These are phyloP conservation scores for Mycena rosella DNA, from an alignment of 768 basidiomycete species.

Conservation along the genomic window DNA sequence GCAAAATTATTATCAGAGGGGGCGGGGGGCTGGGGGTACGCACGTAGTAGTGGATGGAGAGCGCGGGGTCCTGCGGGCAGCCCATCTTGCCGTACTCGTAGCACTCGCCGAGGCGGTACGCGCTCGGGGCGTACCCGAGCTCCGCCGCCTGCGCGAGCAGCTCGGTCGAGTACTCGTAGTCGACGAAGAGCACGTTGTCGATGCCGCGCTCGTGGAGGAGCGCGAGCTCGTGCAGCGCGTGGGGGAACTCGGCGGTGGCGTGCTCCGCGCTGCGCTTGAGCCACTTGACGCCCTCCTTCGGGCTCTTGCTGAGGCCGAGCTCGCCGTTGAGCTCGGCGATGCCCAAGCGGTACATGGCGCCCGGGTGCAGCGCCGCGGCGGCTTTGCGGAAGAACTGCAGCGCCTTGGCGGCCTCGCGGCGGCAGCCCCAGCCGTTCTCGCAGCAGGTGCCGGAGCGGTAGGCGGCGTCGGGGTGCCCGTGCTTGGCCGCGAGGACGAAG, in stretches of 20 bases:
- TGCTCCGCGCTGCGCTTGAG: constrained; percentile 96
- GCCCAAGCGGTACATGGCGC: constrained; percentile 96
- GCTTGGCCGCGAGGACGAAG: constrained; percentile 96
- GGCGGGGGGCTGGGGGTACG: constrained; percentile 47
- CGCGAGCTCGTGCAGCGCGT: constrained; percentile 95
- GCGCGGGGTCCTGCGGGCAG: constrained; percentile 95
- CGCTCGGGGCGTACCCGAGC: constrained; percentile 95
- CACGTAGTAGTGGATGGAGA: constrained; percentile 99
- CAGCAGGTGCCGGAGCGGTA: constrained; percentile 98
- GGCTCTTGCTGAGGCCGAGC: constrained; percentile 85
- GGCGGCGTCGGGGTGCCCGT: constrained; percentile 94
- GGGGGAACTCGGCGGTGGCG: constrained; percentile 95
- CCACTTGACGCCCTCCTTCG: constrained; percentile 99
- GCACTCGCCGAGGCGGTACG: constrained; percentile 95
- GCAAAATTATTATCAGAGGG: constrained; percentile 12
- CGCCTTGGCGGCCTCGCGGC: constrained; percentile 92
- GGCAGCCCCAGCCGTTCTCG: constrained; percentile 99
- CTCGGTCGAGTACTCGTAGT: constrained; percentile 95
- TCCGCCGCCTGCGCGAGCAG: constrained; percentile 95
- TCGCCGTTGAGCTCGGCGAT: constrained; percentile 97
- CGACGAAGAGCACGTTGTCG: constrained; percentile 97
- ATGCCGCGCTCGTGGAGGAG: constrained; percentile 97
- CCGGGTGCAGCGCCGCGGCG: constrained; percentile 90
- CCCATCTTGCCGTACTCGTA: constrained; percentile 99
- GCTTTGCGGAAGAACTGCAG: constrained; percentile 95